Evolutionary conservation across 768 basidiomycete species (phyloP), one percentile per base, ranked within the genome.

Genomic region (Boletus insuetus): DNA sequence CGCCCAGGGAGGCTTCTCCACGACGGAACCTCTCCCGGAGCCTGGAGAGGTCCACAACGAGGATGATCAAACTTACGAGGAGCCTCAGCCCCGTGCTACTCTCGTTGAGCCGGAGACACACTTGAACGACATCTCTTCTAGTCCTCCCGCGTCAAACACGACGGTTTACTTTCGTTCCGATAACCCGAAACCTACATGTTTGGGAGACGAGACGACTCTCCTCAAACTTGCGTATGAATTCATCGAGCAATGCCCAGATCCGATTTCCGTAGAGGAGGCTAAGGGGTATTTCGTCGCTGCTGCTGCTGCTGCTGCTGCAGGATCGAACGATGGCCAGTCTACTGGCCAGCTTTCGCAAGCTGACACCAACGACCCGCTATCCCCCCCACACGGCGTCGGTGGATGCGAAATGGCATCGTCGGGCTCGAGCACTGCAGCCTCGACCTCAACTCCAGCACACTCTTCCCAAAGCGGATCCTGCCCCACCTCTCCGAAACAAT

Each of bases 241-340:
- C 17, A 0, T 20, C 0, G 0, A 0, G 4, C 1, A 12, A 22
- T 5, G 4, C 19, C 31, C 32, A 2, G 1, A 6, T 1, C 5
- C 0, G 4, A 2, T 55, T 11, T 34, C 53, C 14, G 0, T 12
- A 6, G 16, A 32, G 22, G 8, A 20, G n/a, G 1, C 26, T 13
- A 0, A 4, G 2, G 4, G 6, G 1, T 19, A 1, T 7, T 0
- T 35, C 9, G 0, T 37, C 3, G 4, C 31, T 6, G 3, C 10
- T 1, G 13, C 17, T 1, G 4, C 31, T 6, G 3, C 10, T 1
- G 13, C 17, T 1, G 19, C 19, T 5, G 13, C 1, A 16, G 9
- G 4, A 14, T 26, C n/a, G 34, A 12, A 37, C 35, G n/a, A 2
- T 16, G n/a, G 24, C 3, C 13, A 16, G 24, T 50, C 32, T 9